phyloP scores from a whole-genome alignment of 768 basidiomycete species.

The Leccinum subgranulosum region DNA sequence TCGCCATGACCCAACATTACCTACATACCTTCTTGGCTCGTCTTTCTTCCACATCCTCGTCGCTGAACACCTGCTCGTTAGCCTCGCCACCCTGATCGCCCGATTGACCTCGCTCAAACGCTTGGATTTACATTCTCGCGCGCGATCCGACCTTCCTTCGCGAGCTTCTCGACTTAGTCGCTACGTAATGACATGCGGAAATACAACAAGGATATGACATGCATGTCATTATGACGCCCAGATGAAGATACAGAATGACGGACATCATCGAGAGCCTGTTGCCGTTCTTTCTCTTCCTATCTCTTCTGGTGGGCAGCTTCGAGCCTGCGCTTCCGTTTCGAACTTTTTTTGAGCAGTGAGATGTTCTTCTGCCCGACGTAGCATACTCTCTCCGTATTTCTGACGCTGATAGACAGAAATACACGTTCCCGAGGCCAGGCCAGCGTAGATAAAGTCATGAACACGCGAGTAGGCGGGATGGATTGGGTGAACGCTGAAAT shows the following conservation, averaged over 20 bases:
- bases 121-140: conserved; percentile 62
- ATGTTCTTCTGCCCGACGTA: conserved; percentile 36
- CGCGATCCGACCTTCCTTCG: conserved; percentile 70
- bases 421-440: too few species aligned
- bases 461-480: conserved; percentile 19
- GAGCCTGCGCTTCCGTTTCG: conserved; percentile 72
- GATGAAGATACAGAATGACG: conserved; percentile 18
- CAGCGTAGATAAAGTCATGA: background rate
- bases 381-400: conserved; percentile 84
- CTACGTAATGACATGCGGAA: background rate
- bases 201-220: background rate
- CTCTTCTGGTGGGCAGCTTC: conserved; percentile 75
- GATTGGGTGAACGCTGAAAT: background rate
- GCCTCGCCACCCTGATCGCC: conserved; percentile 49
- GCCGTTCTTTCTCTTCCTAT: conserved; percentile 72
- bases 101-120: conserved; percentile 49
- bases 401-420: conserved; percentile 46
- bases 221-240: background rate
- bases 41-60: conserved; percentile 60
- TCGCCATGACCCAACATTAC: background rate
- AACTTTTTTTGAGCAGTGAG: conserved; percentile 51
- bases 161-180: conserved; percentile 71
- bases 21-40: conserved; percentile 62
- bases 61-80: conserved; percentile 66
- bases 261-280: conserved; percentile 73